phyloP scores from a whole-genome alignment of 2,329 filamentous ascomycete genomes.

The Teratosphaeriaceae sp. region DNA sequence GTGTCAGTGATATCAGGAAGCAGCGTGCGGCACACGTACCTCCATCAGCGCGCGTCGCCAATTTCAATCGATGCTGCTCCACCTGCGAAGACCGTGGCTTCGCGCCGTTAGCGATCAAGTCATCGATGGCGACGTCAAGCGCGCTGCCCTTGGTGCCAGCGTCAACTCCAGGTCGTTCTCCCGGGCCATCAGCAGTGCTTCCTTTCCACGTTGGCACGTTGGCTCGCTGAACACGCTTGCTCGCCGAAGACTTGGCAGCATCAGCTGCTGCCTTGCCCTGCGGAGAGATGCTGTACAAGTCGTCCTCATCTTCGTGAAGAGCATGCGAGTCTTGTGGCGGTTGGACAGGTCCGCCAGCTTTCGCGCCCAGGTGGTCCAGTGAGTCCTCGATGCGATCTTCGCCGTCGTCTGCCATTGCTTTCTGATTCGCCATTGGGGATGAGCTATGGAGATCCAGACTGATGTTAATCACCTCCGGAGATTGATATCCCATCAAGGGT shows the following conservation, averaged over 20 bases:
- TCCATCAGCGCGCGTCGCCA: too few relatives aligned
- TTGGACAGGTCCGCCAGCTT: constrained; percentile 3
- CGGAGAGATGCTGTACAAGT: constrained; percentile 16
- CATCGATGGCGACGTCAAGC: not conserved
- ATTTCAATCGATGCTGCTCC: too few relatives aligned
- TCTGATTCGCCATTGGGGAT: not conserved
- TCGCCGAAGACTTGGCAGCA: constrained; percentile 5
- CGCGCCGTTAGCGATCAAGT: not conserved
- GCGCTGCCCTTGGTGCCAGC: too few relatives aligned
- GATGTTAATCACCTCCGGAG: constrained; percentile 15
- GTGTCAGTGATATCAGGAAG: too few relatives aligned
- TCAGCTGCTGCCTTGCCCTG: constrained; percentile 5
- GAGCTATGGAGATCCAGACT: constrained; percentile 10
- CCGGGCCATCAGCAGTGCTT: too few relatives aligned
- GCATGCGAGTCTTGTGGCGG: constrained; percentile 8
- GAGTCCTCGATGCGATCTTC: constrained; percentile 12
- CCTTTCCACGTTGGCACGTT: too few relatives aligned
- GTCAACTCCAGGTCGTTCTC: too few relatives aligned
- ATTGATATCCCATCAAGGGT: constrained; percentile 8
- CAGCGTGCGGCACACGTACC: too few relatives aligned
- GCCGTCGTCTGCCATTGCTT: not conserved
- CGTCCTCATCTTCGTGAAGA: constrained; percentile 10
- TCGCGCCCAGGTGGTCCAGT: not conserved
- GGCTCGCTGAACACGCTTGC: not conserved
- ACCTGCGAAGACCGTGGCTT: too few relatives aligned